Evolutionary conservation across 495 filamentous ascomycete species (phyloP).

Genomic region (Penicillium tannophilum): DNA sequence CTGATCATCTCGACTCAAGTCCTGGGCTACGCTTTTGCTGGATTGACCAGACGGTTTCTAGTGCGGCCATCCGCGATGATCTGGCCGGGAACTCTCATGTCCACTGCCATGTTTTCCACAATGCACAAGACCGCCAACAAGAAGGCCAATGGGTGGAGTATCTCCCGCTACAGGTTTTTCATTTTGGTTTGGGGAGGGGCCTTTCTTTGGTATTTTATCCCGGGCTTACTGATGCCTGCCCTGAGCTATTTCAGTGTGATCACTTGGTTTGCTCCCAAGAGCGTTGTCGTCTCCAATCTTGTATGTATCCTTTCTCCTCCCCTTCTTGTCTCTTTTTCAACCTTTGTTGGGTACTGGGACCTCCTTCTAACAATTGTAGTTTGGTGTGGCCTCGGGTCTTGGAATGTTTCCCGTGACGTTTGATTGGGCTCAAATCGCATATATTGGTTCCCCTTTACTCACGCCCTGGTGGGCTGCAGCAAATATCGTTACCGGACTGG

Average conservation of each 20-base stretch:
- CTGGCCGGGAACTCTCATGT: slow-evolving; percentile 86
- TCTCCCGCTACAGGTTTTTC: slow-evolving; percentile 83
- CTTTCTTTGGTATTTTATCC: slow-evolving; percentile 77
- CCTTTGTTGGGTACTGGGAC: background rate
- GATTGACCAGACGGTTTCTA: slow-evolving; percentile 72
- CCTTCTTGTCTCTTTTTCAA: background rate
- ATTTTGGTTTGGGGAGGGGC: slow-evolving; percentile 63
- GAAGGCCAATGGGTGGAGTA: slow-evolving; percentile 77
- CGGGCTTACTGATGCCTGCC: slow-evolving; percentile 80
- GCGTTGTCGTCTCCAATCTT: slow-evolving; percentile 57
- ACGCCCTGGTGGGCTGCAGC: slow-evolving; percentile 89
- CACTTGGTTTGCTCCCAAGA: slow-evolving; percentile 83
- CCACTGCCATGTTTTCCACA: slow-evolving; percentile 83
- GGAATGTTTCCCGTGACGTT: slow-evolving; percentile 86
- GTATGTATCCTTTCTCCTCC: slow-evolving; percentile 8
- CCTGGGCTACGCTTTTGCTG: slow-evolving; percentile 81
- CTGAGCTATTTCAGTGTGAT: slow-evolving; percentile 86
- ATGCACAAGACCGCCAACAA: slow-evolving; percentile 82
- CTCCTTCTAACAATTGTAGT: slow-evolving; percentile 35
- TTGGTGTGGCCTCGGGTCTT: slow-evolving; percentile 81
- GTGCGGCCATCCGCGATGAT: slow-evolving; percentile 60
- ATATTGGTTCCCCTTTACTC: slow-evolving; percentile 81
- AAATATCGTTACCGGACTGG: slow-evolving; percentile 79
- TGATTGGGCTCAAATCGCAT: slow-evolving; percentile 90
- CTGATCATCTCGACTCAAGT: slow-evolving; percentile 85